Base-by-base conservation (phyloP, 1,284 basidiomycete species). In the Bjerkandera adusta region DNA sequence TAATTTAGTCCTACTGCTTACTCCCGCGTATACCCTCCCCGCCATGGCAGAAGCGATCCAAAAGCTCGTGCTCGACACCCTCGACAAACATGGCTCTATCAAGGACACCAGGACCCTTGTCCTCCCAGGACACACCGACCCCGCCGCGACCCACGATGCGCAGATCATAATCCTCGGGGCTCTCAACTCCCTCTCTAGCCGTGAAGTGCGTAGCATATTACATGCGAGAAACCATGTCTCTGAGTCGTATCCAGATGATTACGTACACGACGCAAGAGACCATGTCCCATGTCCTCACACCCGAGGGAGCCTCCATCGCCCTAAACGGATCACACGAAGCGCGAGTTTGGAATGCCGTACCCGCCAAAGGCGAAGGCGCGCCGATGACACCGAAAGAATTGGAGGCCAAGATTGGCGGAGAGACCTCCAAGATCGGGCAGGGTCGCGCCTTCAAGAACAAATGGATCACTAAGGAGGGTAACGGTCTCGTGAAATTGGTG, bases 361-460 rank as follows among this genome's bases (percentile, higher is more conserved):
- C 89, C 3, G 55, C 59, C 5, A 85, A 84, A 54, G 91, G 88
- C 1, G 71, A 81, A 48, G 86, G 85, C 2, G 58, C 69, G 24
- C 84, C 90, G 3, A 52, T 94, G 20, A 75, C 79, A 8, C 73
- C 79, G 1, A 78, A 74, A 37, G 78, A 89, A 45, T 70, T 96
- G 11, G 88, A 89, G 69, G 77, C 78, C 55, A 66, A 71, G 46
- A 77, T 97, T 8, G 93, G 93, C 8, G 84, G 88, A 48, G 92
- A 95, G 57, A 78, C 81, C 4, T 83, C 89, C 15, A 96, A 94
- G 71, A 79, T 89, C 52, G 97, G 97, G 2, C 97, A 99, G 68
- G 87, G 88, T 22, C 83, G 90, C 54, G 97, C 96, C 18, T 97
- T 99, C 80, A 97, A 95, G 72, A 96, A 91, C 62, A 92, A 90